Conservation (phyloP, 495 filamentous ascomycete genomes). For the Hypoxylon lenormandii region DNA sequence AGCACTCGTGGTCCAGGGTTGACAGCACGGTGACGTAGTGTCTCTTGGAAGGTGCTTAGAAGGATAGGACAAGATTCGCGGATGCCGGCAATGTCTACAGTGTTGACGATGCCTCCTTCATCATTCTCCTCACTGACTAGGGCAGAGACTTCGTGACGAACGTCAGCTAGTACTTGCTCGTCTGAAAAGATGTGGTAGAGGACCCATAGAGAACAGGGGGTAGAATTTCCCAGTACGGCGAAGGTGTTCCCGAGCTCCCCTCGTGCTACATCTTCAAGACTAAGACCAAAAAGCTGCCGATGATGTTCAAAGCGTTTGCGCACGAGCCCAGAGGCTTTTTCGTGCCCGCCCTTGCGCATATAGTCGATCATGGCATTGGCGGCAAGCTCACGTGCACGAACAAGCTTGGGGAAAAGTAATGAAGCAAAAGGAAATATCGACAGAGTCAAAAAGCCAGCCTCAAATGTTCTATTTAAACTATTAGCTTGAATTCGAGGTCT, state of each 20-base stretch:
- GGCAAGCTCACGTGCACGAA: constrained; percentile 31
- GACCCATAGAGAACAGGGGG: constrained; percentile 43
- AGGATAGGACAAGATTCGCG: constrained; percentile 44
- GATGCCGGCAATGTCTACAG: constrained; percentile 31
- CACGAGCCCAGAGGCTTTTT: constrained; percentile 38
- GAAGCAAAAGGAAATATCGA: constrained; percentile 28
- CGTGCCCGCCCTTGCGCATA: constrained; percentile 30
- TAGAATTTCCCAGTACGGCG: constrained; percentile 40
- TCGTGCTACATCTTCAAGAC: constrained; percentile 40
- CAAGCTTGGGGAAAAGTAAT: constrained; percentile 26
- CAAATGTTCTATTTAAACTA: constrained; percentile 36
- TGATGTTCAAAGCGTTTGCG: constrained; percentile 40
- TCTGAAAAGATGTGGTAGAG: constrained; percentile 45
- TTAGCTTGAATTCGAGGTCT: too few species aligned
- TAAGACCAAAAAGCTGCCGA: constrained; percentile 25
- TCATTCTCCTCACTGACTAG: constrained; percentile 20
- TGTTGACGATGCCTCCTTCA: constrained; percentile 24
- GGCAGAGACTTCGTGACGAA: constrained; percentile 44
- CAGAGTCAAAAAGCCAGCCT: constrained; percentile 40
- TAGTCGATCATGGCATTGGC: constrained; percentile 38
- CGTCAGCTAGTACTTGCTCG: constrained; percentile 22
- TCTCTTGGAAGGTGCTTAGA: constrained; percentile 47
- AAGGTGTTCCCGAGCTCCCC: constrained; percentile 43
- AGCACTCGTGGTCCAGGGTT: constrained; percentile 40
- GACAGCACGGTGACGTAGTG: constrained; percentile 42